Conservation (phyloP, 129 eudicot species). For the Artemisia tridentata region DNA sequence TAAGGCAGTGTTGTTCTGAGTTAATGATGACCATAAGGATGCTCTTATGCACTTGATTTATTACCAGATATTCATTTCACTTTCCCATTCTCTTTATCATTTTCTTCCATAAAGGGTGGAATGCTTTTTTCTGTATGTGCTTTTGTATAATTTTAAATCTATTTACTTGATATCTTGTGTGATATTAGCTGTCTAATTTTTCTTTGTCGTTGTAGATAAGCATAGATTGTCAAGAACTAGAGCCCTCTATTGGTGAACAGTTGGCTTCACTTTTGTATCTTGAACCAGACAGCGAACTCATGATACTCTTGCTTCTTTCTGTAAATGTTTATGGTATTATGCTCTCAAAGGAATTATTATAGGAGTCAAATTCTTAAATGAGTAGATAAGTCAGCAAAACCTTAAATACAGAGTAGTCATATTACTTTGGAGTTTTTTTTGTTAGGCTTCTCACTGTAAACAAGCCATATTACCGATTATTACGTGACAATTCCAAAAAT, state of each 20-base stretch:
- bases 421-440: not conserved
- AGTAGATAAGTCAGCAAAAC: not conserved
- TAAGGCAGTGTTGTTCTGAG: no score
- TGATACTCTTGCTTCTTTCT: conserved; percentile 44
- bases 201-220: conserved; percentile 57
- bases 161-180: not conserved
- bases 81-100: not conserved
- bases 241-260: conserved; percentile 90
- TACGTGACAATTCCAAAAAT: not conserved
- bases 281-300: conserved; percentile 96
- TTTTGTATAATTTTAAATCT: not conserved
- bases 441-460: not conserved
- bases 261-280: conserved; percentile 84
- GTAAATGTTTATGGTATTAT: not conserved
- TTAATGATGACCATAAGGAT: no score
- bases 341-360: not conserved
- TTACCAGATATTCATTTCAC: no score
- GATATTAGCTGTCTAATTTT: not conserved
- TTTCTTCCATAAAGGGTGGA: not conserved
- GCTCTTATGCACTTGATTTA: no score
- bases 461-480: not conserved
- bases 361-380: not conserved
- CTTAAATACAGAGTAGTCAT: not conserved
- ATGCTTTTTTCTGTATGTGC: not conserved
- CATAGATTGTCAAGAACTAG: conserved; percentile 95